These are phyloP conservation scores for Trichoderma arundinaceum DNA, from an alignment of 2,329 filamentous ascomycete genomes.

Conservation along the genomic window DNA sequence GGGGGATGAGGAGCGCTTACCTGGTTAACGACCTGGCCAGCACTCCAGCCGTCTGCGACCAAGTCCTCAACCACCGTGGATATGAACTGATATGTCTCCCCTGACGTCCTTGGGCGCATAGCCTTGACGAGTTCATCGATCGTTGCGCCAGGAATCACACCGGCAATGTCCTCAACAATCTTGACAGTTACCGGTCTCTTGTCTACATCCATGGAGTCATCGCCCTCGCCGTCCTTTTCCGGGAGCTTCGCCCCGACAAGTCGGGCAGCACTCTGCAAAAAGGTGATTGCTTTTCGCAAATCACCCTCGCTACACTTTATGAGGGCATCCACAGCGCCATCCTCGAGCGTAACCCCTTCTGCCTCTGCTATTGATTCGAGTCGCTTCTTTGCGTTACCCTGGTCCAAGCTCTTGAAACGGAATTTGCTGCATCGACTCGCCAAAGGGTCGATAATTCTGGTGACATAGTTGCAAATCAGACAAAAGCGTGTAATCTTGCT, in stretches of 20 bases:
- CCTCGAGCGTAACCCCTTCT: constrained; percentile 77
- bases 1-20: constrained; percentile 49
- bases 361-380: constrained; percentile 81
- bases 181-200: constrained; percentile 72
- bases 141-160: constrained; percentile 81
- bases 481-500: constrained; percentile 96
- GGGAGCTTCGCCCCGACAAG: constrained; percentile 72
- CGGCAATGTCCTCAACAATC: constrained; percentile 92
- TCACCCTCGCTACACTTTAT: constrained; percentile 92
- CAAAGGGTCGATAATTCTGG: constrained; percentile 94
- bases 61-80: constrained; percentile 84
- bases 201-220: constrained; percentile 67
- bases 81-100: constrained; percentile 72
- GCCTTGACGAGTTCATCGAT: constrained; percentile 73
- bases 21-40: constrained; percentile 83
- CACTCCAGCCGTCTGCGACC: constrained; percentile 96
- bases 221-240: constrained; percentile 56
- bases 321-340: constrained; percentile 80
- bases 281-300: constrained; percentile 94
- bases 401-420: constrained; percentile 93
- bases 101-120: constrained; percentile 72
- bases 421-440: constrained; percentile 96
- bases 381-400: constrained; percentile 78
- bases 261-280: constrained; percentile 89
- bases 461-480: constrained; percentile 98